Conservation (phyloP, 306 rosid genomes). For the Lablab purpureus region DNA sequence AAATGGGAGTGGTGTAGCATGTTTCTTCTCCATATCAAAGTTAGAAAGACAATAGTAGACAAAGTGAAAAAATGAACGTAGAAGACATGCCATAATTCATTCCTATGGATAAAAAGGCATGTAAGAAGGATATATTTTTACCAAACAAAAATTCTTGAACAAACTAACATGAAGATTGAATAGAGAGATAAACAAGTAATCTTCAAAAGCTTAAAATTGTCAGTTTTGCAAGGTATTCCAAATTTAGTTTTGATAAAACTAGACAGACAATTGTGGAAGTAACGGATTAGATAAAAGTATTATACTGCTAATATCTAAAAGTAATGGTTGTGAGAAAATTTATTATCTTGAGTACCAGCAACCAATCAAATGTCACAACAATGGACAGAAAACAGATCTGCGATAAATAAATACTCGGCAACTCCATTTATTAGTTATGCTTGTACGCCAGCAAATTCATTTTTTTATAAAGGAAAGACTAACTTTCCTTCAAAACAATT, state of each 20-base stretch:
- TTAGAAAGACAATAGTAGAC: neutral
- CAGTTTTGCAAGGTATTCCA: neutral
- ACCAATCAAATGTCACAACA: slow-evolving; percentile 12
- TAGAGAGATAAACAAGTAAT: neutral
- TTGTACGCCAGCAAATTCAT: slow-evolving; percentile 2
- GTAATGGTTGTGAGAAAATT: neutral
- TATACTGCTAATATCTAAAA: neutral
- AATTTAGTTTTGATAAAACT: neutral
- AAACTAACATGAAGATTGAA: slow-evolving; percentile 23
- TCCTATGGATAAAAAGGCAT: slow-evolving; percentile 17
- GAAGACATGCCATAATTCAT: slow-evolving; percentile 12
- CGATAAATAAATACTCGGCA: slow-evolving; percentile 7
- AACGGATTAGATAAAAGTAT: slow-evolving; percentile 3
- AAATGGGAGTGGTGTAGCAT: neutral
- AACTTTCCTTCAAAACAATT: neutral
- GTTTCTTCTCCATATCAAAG: slow-evolving; percentile 10
- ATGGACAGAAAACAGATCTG: neutral
- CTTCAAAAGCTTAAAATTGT: neutral
- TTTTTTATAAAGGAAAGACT: slow-evolving; percentile 13
- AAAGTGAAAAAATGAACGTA: slow-evolving; percentile 16
- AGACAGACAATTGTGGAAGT: slow-evolving; percentile 1
- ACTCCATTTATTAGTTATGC: neutral
- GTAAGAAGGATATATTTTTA: neutral
- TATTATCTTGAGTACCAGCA: slow-evolving; percentile 5
- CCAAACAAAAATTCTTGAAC: slow-evolving; percentile 1